phyloP scores from a whole-genome alignment of 495 filamentous ascomycete species.

The Penicillium bovifimosum region DNA sequence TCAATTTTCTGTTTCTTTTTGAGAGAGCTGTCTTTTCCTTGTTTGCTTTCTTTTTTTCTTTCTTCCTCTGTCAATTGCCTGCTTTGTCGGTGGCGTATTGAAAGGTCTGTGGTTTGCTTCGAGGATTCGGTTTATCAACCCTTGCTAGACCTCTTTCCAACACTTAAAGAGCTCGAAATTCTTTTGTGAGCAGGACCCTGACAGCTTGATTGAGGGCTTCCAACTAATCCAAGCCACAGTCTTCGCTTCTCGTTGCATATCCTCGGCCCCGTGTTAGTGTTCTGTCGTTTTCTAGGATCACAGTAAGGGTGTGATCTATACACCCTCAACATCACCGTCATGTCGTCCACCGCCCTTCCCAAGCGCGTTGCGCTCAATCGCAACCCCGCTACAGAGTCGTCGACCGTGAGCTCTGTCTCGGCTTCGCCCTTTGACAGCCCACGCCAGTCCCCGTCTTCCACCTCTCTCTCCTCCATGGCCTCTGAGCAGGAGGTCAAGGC shows the following conservation, averaged over 20 bases:
- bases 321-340: conserved; percentile 15
- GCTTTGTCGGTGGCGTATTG: conserved; percentile 8
- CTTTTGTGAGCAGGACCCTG: background rate
- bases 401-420: conserved; percentile 55
- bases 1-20: background rate
- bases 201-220: background rate
- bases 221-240: background rate
- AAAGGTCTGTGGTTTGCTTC: background rate
- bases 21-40: background rate
- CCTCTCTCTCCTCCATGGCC: conserved; percentile 84
- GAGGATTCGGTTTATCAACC: background rate
- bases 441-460: conserved; percentile 72
- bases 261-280: background rate
- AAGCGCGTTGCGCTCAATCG: conserved; percentile 48
- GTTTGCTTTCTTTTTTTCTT: background rate
- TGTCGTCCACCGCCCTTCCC: conserved; percentile 56
- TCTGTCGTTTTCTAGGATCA: background rate
- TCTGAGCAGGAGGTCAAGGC: conserved; percentile 45
- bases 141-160: background rate
- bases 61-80: background rate
- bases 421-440: conserved; percentile 66
- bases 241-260: background rate
- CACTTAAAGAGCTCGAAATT: background rate
- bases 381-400: conserved; percentile 51
- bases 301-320: conserved; percentile 1